These are phyloP conservation scores for Gigaspora rosea DNA, from an alignment of 192 early-diverging fungal species.

Conservation along the genomic window DNA sequence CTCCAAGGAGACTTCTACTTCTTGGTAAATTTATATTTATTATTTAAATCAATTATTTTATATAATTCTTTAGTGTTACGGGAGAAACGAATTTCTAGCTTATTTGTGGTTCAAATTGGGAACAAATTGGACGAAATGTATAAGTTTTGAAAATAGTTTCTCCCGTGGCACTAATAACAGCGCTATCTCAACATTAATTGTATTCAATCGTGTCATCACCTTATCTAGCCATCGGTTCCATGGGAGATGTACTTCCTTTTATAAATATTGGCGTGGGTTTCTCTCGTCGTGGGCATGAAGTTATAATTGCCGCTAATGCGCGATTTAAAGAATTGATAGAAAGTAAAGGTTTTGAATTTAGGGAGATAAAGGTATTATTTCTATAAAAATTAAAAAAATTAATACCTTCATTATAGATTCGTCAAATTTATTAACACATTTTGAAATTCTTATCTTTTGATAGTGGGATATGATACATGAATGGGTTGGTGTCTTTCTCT, in stretches of 20 bases:
- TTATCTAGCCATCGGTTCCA: neutral
- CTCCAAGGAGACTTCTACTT: too few species aligned
- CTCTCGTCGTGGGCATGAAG: neutral
- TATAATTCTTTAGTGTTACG: too few species aligned
- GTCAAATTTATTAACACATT: neutral
- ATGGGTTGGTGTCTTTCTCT: neutral
- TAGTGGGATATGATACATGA: constrained; percentile 11
- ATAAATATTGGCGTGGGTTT: constrained; percentile 1
- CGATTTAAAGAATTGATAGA: neutral
- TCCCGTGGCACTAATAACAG: too few species aligned
- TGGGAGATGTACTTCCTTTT: constrained; percentile 11
- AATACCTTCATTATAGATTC: neutral
- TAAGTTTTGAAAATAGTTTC: too few species aligned
- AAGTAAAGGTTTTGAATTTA: neutral
- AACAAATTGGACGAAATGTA: too few species aligned
- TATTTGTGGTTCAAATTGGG: too few species aligned
- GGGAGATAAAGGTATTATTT: neutral
- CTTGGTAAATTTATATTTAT: too few species aligned
- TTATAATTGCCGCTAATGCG: neutral
- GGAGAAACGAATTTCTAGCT: too few species aligned
- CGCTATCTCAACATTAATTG: too few species aligned
- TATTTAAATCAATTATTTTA: too few species aligned
- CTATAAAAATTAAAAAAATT: neutral
- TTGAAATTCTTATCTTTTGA: neutral
- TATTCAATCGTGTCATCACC: too few species aligned